These are phyloP conservation scores for Colletotrichum sp. DNA, from an alignment of 2,329 filamentous ascomycete species.

Conservation along the genomic window DNA sequence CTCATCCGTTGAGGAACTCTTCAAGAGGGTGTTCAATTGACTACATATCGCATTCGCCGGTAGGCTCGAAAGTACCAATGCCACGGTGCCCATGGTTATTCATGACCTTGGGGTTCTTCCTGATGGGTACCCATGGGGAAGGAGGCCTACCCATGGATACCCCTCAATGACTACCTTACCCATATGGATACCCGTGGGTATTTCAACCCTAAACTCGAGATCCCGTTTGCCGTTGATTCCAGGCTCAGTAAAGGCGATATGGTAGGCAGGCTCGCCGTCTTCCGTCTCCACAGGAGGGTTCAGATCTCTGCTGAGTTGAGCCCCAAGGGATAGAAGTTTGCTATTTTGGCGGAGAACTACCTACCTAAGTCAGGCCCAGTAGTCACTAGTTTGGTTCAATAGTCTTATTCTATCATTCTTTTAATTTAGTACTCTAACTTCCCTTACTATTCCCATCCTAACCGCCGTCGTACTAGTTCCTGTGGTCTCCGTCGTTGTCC, in stretches of 20 bases:
- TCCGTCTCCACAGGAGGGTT: neutral
- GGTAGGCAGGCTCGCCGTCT: neutral
- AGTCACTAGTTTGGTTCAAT: neutral
- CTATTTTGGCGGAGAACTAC: neutral
- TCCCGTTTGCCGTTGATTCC: accelerated
- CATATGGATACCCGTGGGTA: too few relatives aligned
- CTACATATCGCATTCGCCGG: too few relatives aligned
- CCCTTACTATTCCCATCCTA: accelerated
- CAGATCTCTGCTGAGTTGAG: neutral
- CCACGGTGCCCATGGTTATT: too few relatives aligned
- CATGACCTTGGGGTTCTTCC: too few relatives aligned
- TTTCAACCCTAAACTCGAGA: neutral
- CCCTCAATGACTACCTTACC: too few relatives aligned
- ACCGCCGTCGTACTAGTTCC: too few relatives aligned
- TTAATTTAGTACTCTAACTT: too few relatives aligned
- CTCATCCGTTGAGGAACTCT: neutral
- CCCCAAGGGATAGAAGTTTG: neutral
- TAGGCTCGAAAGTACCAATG: too few relatives aligned
- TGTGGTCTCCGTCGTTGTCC: too few relatives aligned
- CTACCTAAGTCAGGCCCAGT: neutral
- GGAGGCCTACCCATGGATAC: too few relatives aligned
- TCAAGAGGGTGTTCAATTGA: neutral
- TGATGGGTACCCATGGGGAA: too few relatives aligned
- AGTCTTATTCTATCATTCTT: neutral
- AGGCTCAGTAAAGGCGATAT: accelerated